Base-by-base conservation (phyloP, 2,329 filamentous ascomycete genomes). In the Pezicula neosporulosa region DNA sequence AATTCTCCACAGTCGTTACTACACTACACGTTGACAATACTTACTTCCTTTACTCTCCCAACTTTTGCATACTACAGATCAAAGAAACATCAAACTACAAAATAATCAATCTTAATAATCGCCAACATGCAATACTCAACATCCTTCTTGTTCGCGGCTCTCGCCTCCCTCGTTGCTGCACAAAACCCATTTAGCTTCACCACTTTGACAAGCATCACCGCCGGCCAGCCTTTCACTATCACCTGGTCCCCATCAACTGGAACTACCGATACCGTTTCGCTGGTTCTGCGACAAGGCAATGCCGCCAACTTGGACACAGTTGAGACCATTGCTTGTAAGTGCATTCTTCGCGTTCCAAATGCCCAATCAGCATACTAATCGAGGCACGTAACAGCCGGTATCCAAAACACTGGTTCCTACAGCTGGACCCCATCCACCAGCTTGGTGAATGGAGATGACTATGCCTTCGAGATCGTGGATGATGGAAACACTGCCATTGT, bases 161-260 rank as follows among this genome's bases (percentile, higher is more conserved):
- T 59, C n/a, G 52, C 57, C 4, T 38, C 50, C 6, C 37, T 55
- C 2, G 52, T 47, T 15, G 37, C 50, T 8, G 54, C 48, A 2
- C 56, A 60, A 38, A 64, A 63, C 48, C 51, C 57, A 4, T 64
- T 65, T 49, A 53, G 57, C 4, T 59, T 60, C 47, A 56, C 52
- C 1, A 47, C 51, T 4, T 48, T 57, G 12, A 50, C 53, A 2
- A 44, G 35, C 12, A 21, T 57, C 39, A 38, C 28, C n/a, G 55
- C 53, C 27, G 55, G 53, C 4, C 18, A 30, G 16, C 36, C 50
- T 18, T 33, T 52, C 47, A 48, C 41, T 16, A 55, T 57, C 47
- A 57, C 55, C 39, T 57, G 55, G 55, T 12, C 21, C 1, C 54
- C 54, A 30, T 47, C 52, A 15, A 59, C 57, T 1, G 54, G 58